phyloP scores from a whole-genome alignment of 108 stramenopile genomes.

The Bacterosira constricta region DNA sequence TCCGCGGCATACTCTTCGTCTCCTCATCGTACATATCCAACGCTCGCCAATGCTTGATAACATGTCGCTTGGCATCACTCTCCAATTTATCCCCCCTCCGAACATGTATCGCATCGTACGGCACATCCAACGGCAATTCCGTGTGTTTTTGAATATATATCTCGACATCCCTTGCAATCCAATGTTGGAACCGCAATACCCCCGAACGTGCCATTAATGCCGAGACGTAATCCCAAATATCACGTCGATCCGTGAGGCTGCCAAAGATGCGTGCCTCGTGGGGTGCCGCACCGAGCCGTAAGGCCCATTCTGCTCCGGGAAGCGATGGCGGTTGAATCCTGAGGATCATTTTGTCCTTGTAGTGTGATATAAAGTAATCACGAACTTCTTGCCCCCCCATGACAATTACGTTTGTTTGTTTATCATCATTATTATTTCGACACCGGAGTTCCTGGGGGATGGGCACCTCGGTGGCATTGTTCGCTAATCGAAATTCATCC shows the following conservation, averaged over 20 bases:
- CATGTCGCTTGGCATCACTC: constrained; percentile 1
- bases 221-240: constrained; percentile 43
- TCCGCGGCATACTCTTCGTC: constrained; percentile 10
- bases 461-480: background rate
- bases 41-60: constrained; percentile 9
- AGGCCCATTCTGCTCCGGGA: constrained; percentile 20
- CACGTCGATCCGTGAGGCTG: constrained; percentile 1
- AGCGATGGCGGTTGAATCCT: background rate
- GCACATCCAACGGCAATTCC: constrained; percentile 17
- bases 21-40: constrained; percentile 12
- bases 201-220: constrained; percentile 39
- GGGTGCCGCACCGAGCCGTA: constrained; percentile 22
- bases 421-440: background rate
- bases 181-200: constrained; percentile 35
- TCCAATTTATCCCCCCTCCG: constrained; percentile 35
- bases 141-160: constrained; percentile 9
- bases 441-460: background rate
- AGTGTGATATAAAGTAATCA: background rate
- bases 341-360: background rate
- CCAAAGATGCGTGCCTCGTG: constrained; percentile 29
- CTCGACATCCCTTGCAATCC: constrained; percentile 42
- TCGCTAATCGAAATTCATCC: background rate
- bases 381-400: background rate
- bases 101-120: constrained; percentile 41
- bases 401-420: background rate